phyloP scores from a whole-genome alignment of 768 basidiomycete species.

The Auriculariales sp. region DNA sequence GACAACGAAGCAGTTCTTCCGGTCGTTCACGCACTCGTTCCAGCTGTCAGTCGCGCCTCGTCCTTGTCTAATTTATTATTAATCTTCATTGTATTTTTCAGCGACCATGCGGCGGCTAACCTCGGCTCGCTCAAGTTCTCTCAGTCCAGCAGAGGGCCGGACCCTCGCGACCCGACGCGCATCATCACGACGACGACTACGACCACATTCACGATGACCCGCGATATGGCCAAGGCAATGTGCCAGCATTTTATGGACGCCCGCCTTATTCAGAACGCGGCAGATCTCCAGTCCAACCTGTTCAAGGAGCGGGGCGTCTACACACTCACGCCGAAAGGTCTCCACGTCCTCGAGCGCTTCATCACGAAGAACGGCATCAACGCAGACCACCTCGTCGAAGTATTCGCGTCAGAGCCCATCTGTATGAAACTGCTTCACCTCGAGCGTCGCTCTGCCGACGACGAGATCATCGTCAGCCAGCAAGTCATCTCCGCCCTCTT shows the following conservation, averaged over 20 bases:
- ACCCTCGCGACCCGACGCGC: conserved; percentile 94
- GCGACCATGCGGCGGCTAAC: conserved; percentile 90
- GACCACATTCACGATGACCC: conserved; percentile 98
- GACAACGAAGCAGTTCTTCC: conserved; percentile 91
- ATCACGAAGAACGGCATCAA: conserved; percentile 98
- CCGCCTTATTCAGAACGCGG: conserved; percentile 90
- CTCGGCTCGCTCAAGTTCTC: conserved; percentile 94
- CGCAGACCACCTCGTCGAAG: conserved; percentile 77
- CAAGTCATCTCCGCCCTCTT: conserved; percentile 90
- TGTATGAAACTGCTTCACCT: conserved; percentile 96
- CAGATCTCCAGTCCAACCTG: conserved; percentile 71
- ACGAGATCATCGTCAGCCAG: conserved; percentile 94
- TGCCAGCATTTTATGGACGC: conserved; percentile 99
- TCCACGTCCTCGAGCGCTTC: conserved; percentile 98
- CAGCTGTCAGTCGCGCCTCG: not conserved
- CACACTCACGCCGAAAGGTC: conserved; percentile 89
- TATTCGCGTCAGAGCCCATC: conserved; percentile 87
- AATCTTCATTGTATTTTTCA: conserved; percentile 18
- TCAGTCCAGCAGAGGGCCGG: conserved; percentile 95
- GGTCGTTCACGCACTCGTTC: conserved; percentile 87
- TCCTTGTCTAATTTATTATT: not conserved
- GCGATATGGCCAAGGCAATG: conserved; percentile 99
- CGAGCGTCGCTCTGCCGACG: conserved; percentile 81
- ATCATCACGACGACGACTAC: conserved; percentile 99
- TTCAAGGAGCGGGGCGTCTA: conserved; percentile 99